Percentiles rank a stretch among this genome's conserved stretches.
Evolutionary conservation across 805 yeast species (phyloP).

Genomic region (Candida arabinofermentans): DNA sequence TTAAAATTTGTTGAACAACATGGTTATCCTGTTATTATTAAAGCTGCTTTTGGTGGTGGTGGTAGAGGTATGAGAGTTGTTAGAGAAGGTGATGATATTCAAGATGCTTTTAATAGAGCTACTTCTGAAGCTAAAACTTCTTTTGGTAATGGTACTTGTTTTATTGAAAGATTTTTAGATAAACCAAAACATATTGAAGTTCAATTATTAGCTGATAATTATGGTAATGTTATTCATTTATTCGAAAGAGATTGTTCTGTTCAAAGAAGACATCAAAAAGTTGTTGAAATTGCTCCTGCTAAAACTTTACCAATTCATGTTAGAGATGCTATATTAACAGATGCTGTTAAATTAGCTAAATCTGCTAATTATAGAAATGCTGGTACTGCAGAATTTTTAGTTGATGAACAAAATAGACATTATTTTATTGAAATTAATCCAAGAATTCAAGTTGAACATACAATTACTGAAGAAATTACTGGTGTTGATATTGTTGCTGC

Average conservation of each 20-base stretch:
- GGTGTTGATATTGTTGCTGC: constrained; percentile 98
- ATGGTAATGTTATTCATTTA: constrained; percentile 92
- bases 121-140: constrained; percentile 90
- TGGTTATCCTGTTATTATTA: constrained; percentile 95
- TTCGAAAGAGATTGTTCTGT: constrained; percentile 99
- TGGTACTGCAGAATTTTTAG: constrained; percentile 97
- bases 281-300: constrained; percentile 98
- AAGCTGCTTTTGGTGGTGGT: constrained; percentile 99
- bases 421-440: constrained; percentile 98
- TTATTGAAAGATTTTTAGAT: constrained; percentile 92
- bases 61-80: constrained; percentile 99
- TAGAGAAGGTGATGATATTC: constrained; percentile 89
- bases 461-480: constrained; percentile 97
- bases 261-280: constrained; percentile 98
- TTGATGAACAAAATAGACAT: constrained; percentile 89
- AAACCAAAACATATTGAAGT: constrained; percentile 98
- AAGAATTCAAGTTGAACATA: constrained; percentile 97
- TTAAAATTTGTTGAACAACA: constrained; percentile 70
- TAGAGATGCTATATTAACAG: constrained; percentile 88
- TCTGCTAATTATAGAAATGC: constrained; percentile 92
- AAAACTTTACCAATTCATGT: constrained; percentile 77
- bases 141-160: constrained; percentile 98
- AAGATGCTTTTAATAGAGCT: constrained; percentile 90
- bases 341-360: constrained; percentile 90
- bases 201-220: constrained; percentile 87